These are phyloP conservation scores for Diplodia scrobiculata DNA, from an alignment of 2,329 filamentous ascomycete genomes.

Conservation along the genomic window DNA sequence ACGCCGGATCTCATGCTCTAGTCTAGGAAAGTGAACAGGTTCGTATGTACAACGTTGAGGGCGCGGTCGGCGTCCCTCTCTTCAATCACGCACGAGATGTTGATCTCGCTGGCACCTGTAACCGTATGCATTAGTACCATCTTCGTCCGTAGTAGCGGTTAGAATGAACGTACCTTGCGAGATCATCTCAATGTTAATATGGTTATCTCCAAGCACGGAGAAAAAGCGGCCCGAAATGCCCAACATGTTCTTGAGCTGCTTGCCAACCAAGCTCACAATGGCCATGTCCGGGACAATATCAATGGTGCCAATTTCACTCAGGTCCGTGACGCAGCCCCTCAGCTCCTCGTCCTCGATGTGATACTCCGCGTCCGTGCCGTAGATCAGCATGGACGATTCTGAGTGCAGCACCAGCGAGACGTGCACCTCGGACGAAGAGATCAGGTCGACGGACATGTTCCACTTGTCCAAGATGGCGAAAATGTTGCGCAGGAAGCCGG, in stretches of 20 bases:
- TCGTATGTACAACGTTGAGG: slow-evolving; percentile 94
- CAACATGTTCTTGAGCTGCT: slow-evolving; percentile 94
- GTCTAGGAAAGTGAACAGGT: slow-evolving; percentile 93
- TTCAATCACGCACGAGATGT: slow-evolving; percentile 97
- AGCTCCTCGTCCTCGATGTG: slow-evolving; percentile 53
- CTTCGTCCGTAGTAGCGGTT: slow-evolving; percentile 33
- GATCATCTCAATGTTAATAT: slow-evolving; percentile 99
- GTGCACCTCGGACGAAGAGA: slow-evolving; percentile 94
- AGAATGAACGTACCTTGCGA: slow-evolving; percentile 73
- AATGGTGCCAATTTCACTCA: slow-evolving; percentile 82
- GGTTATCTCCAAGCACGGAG: slow-evolving; percentile 86
- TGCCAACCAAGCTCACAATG: slow-evolving; percentile 90
- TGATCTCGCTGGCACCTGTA: slow-evolving; percentile 95
- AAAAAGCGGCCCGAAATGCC: slow-evolving; percentile 95
- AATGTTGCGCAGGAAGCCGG: slow-evolving; percentile 92
- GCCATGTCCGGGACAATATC: slow-evolving; percentile 91
- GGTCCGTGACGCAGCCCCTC: slow-evolving; percentile 62
- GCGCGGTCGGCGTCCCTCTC: slow-evolving; percentile 87
- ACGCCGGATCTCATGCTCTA: slow-evolving; percentile 40
- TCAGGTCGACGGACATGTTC: slow-evolving; percentile 89
- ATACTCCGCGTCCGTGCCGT: slow-evolving; percentile 48
- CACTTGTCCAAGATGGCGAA: slow-evolving; percentile 88
- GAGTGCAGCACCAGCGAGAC: slow-evolving; percentile 96
- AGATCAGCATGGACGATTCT: slow-evolving; percentile 59
- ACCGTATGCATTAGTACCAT: neutral